phyloP scores from a whole-genome alignment of 2,329 filamentous ascomycete species.

The Phoma sp. region DNA sequence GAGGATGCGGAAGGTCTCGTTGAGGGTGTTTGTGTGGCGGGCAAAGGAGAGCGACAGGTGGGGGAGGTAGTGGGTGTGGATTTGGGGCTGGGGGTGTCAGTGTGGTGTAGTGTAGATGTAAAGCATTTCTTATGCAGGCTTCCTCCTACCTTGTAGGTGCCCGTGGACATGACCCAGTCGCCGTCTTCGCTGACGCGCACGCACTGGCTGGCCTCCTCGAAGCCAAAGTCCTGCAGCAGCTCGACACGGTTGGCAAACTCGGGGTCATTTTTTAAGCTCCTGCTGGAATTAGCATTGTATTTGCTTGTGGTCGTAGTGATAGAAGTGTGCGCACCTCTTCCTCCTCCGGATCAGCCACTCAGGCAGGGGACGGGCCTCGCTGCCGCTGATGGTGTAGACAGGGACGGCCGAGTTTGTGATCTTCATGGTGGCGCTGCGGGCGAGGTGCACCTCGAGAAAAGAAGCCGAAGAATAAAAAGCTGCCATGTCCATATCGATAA shows the following conservation, averaged over 20 bases:
- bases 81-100: constrained; percentile 65
- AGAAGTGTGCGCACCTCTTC: constrained; percentile 62
- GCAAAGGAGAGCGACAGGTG: constrained; percentile 93
- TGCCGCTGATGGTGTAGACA: constrained; percentile 94
- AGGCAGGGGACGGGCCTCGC: constrained; percentile 83
- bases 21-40: constrained; percentile 88
- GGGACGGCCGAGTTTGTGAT: constrained; percentile 82
- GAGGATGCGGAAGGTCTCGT: constrained; percentile 87
- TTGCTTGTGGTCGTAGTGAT: neutral
- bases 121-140: too few species aligned
- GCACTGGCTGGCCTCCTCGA: constrained; percentile 92
- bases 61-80: constrained; percentile 93
- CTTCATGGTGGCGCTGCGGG: constrained; percentile 65
- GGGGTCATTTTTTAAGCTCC: constrained; percentile 84
- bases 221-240: constrained; percentile 95
- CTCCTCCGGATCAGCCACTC: constrained; percentile 93
- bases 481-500: constrained; percentile 1
- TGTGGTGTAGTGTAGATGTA: neutral
- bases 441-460: neutral
- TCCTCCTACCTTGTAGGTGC: constrained; percentile 30
- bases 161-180: constrained; percentile 69
- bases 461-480: constrained; percentile 5
- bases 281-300: constrained; percentile 11
- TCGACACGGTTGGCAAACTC: constrained; percentile 95
- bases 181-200: constrained; percentile 92